Evolutionary conservation across 345 rosid genomes (phyloP).

Genomic region (Excoecaria cochinchinensis): DNA sequence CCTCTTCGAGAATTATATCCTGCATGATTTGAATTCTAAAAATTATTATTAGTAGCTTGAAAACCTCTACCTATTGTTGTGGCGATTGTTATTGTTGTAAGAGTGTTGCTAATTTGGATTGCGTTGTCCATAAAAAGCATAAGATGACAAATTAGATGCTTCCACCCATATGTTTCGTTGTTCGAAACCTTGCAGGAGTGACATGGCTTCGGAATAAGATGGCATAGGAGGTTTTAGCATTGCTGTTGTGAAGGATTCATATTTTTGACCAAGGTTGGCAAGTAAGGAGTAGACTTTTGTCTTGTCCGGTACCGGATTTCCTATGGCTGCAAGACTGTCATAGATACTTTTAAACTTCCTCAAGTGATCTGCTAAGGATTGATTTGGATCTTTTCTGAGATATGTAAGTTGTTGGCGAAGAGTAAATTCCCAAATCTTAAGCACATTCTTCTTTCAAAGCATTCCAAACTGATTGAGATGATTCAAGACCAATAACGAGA

Average conservation of each 20-base stretch:
- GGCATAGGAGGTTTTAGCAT: constrained; percentile 1
- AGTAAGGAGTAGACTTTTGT: background rate
- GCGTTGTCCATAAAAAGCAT: background rate
- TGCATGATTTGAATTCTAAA: background rate
- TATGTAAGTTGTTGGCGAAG: background rate
- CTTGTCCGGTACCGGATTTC: background rate
- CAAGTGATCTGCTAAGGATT: background rate
- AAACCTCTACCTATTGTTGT: background rate
- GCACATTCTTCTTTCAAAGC: background rate
- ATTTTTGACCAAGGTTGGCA: background rate
- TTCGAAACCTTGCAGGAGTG: constrained; percentile 1
- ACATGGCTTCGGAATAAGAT: constrained; percentile 1
- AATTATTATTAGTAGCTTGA: background rate
- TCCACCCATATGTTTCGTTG: background rate
- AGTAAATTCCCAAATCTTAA: background rate
- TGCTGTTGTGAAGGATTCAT: background rate
- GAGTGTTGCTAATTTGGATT: background rate
- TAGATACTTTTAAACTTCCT: background rate
- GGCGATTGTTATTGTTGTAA: no score
- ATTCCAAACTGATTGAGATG: background rate
- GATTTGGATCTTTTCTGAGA: background rate
- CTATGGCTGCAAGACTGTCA: background rate
- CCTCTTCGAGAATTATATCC: background rate
- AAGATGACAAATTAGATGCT: no score
- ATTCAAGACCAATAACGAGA: background rate